Percentiles rank a stretch among this genome's conserved stretches.
phyloP scores from a whole-genome alignment of 441 rosid species.

The Bocquillonia castaneifolia region DNA sequence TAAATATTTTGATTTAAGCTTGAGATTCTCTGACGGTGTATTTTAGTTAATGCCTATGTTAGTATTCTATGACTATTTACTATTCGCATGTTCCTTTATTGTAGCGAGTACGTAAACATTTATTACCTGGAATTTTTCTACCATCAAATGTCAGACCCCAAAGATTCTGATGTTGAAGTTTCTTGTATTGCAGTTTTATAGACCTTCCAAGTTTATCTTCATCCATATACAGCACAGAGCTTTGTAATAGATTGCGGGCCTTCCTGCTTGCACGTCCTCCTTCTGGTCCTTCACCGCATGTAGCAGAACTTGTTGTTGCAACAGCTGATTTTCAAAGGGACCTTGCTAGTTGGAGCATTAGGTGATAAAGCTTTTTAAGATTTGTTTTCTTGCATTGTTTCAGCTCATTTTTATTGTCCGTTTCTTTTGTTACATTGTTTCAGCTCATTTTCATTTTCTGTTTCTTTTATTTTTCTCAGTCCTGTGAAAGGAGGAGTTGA shows the following conservation, averaged over 20 bases:
- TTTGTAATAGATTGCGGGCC: slow-evolving; percentile 75
- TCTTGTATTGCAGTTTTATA: slow-evolving; percentile 57
- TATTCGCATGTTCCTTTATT: neutral
- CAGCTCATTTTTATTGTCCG: slow-evolving; percentile 17
- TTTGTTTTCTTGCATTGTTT: slow-evolving; percentile 18
- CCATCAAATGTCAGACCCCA: slow-evolving; percentile 6
- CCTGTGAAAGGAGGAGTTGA: slow-evolving; percentile 90
- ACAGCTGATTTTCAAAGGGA: slow-evolving; percentile 94
- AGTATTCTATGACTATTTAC: neutral
- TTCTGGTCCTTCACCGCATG: slow-evolving; percentile 85
- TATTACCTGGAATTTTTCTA: slow-evolving; percentile 15
- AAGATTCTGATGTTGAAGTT: slow-evolving; percentile 20
- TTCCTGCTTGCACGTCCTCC: slow-evolving; percentile 95
- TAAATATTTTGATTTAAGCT: neutral
- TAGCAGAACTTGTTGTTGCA: slow-evolving; percentile 87
- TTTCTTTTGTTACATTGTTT: slow-evolving; percentile 15
- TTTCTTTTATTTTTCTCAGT: slow-evolving; percentile 37
- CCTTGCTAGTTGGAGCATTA: slow-evolving; percentile 75
- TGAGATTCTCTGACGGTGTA: neutral
- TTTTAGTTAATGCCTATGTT: neutral
- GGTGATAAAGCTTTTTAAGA: slow-evolving; percentile 35
- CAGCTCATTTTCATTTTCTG: slow-evolving; percentile 17
- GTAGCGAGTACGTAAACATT: neutral
- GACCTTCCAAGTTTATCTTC: slow-evolving; percentile 90
- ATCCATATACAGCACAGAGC: slow-evolving; percentile 89